Base-by-base conservation (phyloP, 305 asterid species). In the Caryopteris hybrid region DNA sequence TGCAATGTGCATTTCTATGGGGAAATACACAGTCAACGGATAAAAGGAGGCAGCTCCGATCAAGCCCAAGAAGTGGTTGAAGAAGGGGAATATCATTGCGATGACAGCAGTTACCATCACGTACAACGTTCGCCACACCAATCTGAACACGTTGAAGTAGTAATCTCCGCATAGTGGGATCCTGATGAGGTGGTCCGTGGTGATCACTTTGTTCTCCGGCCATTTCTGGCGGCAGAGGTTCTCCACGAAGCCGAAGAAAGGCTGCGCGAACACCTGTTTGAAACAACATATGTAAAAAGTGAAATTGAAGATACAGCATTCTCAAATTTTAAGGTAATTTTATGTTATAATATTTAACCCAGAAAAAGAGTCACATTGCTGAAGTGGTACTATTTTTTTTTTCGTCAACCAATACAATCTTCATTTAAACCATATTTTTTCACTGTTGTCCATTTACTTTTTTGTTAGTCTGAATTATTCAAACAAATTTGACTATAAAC, bases 41-140 rank as follows among this genome's bases (percentile, higher is more conserved):
- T 79, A 90, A 77, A 90, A 90, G 0, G 96, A 83, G 0, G 85
- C 88, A 2, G 97, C 97, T 11, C 97, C 97, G 11, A 90, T 85
- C 74, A 90, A 60, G 0, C 96, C 92, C 76, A 91, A 56, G 80
- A 91, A 78, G 48, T 64, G 79, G 51, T 91, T 91, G 95, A 91
- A 91, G 73, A 91, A 91, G 0, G 97, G 95, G 71, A 91, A 83
- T 63, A 88, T 86, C 97, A 91, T 91, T 5, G 97, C 97, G 6
- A 83, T 4, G 27, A 91, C 63, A 0, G 96, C 79, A 1, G 96
- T 86, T 27, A 85, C 42, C 14, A 85, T 11, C 14, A 90, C 97
- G 31, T 86, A 90, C 5, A 20, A 0, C 41, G 96, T 79, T 70
- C 97, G 74, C 96, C 96, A 90, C 54, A 90, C 84, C 78, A 90